Percentiles rank a stretch among this genome's conserved stretches.
phyloP scores from a whole-genome alignment of 164 flowering plant genomes.

The Sedum album region DNA sequence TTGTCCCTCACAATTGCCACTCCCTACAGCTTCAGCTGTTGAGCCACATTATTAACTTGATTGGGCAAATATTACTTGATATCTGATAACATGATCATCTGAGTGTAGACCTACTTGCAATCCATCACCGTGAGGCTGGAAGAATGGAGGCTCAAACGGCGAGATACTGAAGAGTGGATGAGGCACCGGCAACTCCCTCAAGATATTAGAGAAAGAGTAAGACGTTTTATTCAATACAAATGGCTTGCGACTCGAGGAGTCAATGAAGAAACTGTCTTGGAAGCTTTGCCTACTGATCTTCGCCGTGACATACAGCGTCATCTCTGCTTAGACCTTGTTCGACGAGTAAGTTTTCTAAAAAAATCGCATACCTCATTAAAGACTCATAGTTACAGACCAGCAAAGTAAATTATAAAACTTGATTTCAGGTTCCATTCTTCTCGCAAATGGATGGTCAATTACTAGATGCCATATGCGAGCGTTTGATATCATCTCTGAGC shows the following conservation, averaged over 20 bases:
- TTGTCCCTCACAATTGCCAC: too few species aligned
- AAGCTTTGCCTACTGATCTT: constrained; percentile 46
- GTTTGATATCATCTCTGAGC: constrained; percentile 44
- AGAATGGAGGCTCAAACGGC: constrained; percentile 62
- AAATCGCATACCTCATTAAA: neutral
- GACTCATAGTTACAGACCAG: neutral
- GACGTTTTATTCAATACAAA: constrained; percentile 52
- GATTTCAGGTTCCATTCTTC: constrained; percentile 55
- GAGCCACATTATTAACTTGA: neutral
- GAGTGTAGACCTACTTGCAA: constrained; percentile 51
- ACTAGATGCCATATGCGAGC: constrained; percentile 62
- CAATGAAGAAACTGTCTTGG: constrained; percentile 52
- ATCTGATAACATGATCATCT: neutral
- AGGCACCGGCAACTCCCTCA: constrained; percentile 58
- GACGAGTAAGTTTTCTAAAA: constrained; percentile 38
- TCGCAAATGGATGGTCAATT: constrained; percentile 62
- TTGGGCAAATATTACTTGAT: neutral
- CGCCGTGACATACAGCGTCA: constrained; percentile 66
- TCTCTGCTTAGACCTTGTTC: constrained; percentile 59
- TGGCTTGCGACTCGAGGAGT: constrained; percentile 73
- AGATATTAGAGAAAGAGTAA: constrained; percentile 33
- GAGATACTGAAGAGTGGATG: constrained; percentile 79
- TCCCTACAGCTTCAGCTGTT: neutral
- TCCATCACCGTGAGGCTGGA: constrained; percentile 63
- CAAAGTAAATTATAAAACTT: neutral